Conservation (phyloP, 139 green algal species). For the Bryopsis sp. region DNA sequence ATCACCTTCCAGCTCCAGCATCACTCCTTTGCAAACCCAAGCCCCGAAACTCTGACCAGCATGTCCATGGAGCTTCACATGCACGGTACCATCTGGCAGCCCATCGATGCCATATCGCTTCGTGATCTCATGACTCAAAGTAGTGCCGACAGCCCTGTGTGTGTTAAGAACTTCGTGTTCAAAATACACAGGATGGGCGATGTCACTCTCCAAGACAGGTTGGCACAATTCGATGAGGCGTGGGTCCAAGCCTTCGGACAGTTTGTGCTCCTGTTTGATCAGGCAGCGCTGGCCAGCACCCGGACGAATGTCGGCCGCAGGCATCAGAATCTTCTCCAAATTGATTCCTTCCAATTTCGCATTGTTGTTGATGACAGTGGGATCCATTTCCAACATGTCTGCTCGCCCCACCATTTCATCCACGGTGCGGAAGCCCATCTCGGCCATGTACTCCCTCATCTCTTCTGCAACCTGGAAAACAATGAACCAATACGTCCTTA, state of each 20-base stretch:
- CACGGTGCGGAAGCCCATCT: slow-evolving; percentile 70
- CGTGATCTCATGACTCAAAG: slow-evolving; percentile 76
- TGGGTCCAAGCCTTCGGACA: slow-evolving; percentile 73
- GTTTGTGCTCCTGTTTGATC: slow-evolving; percentile 70
- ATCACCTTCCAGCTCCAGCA: slow-evolving; percentile 66
- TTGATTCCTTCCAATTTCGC: slow-evolving; percentile 73
- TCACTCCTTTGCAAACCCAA: slow-evolving; percentile 52
- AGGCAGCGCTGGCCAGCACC: slow-evolving; percentile 64
- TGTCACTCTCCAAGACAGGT: slow-evolving; percentile 42
- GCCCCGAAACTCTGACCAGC: slow-evolving; percentile 77
- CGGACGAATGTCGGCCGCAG: slow-evolving; percentile 69
- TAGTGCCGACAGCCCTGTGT: slow-evolving; percentile 75
- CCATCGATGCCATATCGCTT: slow-evolving; percentile 68
- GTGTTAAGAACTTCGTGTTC: slow-evolving; percentile 74
- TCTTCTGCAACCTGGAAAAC: slow-evolving; percentile 86
- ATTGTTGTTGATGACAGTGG: slow-evolving; percentile 47
- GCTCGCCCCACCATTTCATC: slow-evolving; percentile 86
- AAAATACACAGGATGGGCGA: slow-evolving; percentile 50
- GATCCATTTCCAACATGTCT: slow-evolving; percentile 53
- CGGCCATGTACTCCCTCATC: slow-evolving; percentile 76
- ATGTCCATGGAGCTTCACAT: slow-evolving; percentile 78
- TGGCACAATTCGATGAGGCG: slow-evolving; percentile 63
- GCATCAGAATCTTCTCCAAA: slow-evolving; percentile 69
- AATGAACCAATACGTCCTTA: no score
- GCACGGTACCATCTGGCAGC: slow-evolving; percentile 77